phyloP scores from a whole-genome alignment of 805 yeast genomes.

The Kodamaea laetipori region DNA sequence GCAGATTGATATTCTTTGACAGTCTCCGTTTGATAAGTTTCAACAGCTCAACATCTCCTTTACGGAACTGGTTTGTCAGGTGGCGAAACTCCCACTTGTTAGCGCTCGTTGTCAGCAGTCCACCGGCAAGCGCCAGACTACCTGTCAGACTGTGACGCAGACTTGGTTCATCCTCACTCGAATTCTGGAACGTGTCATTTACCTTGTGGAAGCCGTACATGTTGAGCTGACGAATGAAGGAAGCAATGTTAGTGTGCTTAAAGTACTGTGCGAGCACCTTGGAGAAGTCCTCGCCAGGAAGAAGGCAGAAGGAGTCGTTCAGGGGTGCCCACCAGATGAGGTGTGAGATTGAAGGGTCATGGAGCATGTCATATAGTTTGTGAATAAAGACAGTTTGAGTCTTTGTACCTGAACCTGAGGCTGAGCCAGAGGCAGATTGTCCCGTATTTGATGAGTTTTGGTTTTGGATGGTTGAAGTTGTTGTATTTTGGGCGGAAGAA shows the following conservation, averaged over 20 bases:
- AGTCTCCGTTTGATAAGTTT: constrained; percentile 80
- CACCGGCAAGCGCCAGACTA: constrained; percentile 13
- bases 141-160: constrained; percentile 14
- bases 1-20: constrained; percentile 38
- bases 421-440: constrained; percentile 7
- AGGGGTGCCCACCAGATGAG: constrained; percentile 83
- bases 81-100: constrained; percentile 86
- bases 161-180: constrained; percentile 11
- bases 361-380: constrained; percentile 87
- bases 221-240: constrained; percentile 45
- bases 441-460: neutral
- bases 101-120: constrained; percentile 25
- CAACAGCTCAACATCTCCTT: constrained; percentile 77
- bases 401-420: constrained; percentile 23
- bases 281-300: constrained; percentile 85
- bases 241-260: constrained; percentile 48
- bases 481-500: neutral
- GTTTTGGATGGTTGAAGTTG: neutral
- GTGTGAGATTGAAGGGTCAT: constrained; percentile 69
- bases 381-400: constrained; percentile 69
- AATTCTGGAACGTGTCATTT: constrained; percentile 39
- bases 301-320: constrained; percentile 72
- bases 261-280: constrained; percentile 63
- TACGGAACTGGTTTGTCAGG: constrained; percentile 71
- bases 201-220: constrained; percentile 51